phyloP scores from a whole-genome alignment of 371 early-diverging fungal species.

The Lichtheimia corymbifera region DNA sequence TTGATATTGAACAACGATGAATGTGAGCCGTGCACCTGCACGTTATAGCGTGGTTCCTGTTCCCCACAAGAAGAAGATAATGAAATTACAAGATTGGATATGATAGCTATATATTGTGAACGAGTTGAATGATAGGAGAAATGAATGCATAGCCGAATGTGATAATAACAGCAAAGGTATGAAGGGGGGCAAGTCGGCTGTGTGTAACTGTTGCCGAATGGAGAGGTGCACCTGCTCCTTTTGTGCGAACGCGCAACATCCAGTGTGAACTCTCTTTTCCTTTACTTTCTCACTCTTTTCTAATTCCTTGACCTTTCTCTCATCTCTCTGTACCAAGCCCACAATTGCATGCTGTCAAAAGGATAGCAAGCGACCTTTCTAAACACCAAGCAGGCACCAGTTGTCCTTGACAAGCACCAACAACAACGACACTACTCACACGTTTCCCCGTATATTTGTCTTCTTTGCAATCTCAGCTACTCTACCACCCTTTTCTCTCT shows the following conservation, averaged over 20 bases:
- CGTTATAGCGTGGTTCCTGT: no score
- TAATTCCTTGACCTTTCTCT: background rate
- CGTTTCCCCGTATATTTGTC: background rate
- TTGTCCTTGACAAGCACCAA: no score
- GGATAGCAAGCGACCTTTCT: background rate
- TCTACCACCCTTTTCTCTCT: background rate
- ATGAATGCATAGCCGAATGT: no score
- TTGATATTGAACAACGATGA: no score
- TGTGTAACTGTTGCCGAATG: constrained; percentile 1
- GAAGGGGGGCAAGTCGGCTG: background rate
- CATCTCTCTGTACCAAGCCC: constrained; percentile 3
- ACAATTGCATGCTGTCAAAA: constrained; percentile 16
- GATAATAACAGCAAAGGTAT: no score
- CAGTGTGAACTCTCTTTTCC: background rate
- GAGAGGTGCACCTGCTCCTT: constrained; percentile 3
- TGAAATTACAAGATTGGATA: no score
- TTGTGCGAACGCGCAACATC: background rate
- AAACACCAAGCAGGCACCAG: no score
- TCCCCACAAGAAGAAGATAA: no score
- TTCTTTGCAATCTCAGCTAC: constrained; percentile 2
- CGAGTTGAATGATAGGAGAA: no score
- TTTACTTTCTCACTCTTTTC: constrained; percentile 7
- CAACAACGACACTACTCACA: no score
- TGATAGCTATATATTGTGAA: no score
- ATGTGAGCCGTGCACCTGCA: no score